Conservation (phyloP, 2,329 filamentous ascomycete species). For the Stagonosporopsis chrysanthemi region DNA sequence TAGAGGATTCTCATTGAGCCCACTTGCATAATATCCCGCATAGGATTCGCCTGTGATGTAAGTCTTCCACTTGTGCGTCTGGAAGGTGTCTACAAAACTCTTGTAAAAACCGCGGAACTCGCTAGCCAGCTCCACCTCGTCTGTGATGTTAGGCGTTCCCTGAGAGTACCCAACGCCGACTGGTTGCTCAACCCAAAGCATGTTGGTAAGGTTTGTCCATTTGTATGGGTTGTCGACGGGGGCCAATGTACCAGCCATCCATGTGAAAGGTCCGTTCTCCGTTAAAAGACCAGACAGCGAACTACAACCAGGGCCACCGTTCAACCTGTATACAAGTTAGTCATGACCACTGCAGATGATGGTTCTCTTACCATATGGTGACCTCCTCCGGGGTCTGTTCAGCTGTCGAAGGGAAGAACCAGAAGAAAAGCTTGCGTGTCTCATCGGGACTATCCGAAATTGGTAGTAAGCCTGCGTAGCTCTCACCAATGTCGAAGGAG, state of each 20-base stretch:
- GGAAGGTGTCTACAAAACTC: conserved; percentile 64
- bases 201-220: conserved; percentile 63
- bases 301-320: conserved; percentile 51
- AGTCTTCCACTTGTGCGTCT: conserved; percentile 61
- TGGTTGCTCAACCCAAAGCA: conserved; percentile 58
- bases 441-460: conserved; percentile 61
- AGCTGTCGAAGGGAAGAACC: conserved; percentile 68
- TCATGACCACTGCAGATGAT: not conserved
- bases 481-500: conserved; percentile 71
- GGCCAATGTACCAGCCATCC: conserved; percentile 70
- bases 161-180: conserved; percentile 56
- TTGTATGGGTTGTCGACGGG: conserved; percentile 72
- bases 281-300: conserved; percentile 75
- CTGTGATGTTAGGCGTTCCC: conserved; percentile 55
- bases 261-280: conserved; percentile 72
- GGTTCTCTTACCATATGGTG: conserved; percentile 58
- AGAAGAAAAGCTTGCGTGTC: conserved; percentile 66
- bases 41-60: conserved; percentile 65
- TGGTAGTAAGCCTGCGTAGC: conserved; percentile 69
- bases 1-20: not conserved
- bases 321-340: conserved; percentile 38
- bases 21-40: conserved; percentile 52
- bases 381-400: conserved; percentile 63
- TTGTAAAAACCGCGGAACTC: conserved; percentile 62
- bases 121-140: conserved; percentile 56